Conservation (phyloP, 2,329 filamentous ascomycete species). For the Epichloe uncinata region DNA sequence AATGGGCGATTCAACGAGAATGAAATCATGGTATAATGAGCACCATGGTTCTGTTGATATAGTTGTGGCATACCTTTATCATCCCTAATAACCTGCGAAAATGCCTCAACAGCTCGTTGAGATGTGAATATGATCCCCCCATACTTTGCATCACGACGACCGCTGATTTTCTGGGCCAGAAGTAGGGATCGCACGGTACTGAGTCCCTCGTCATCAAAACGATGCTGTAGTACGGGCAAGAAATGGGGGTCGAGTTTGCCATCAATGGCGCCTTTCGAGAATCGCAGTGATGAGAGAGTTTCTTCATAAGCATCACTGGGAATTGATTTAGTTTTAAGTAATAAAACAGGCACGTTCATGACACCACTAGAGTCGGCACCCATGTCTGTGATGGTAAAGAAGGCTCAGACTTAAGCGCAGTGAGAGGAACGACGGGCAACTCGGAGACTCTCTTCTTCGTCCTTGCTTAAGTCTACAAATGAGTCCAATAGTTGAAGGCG, state of each 20-base stretch:
- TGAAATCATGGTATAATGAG: neutral
- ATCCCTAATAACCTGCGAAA: slow-evolving; percentile 47
- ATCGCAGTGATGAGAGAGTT: slow-evolving; percentile 27
- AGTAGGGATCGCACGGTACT: slow-evolving; percentile 39
- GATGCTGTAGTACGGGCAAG: slow-evolving; percentile 65
- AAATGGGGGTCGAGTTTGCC: slow-evolving; percentile 50
- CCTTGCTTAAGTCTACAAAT: neutral
- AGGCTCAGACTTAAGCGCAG: neutral
- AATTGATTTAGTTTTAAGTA: slow-evolving; percentile 65
- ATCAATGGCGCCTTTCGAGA: slow-evolving; percentile 11
- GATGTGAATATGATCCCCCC: slow-evolving; percentile 73
- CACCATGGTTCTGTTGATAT: neutral
- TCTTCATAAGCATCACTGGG: slow-evolving; percentile 63
- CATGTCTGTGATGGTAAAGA: neutral
- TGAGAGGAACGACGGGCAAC: neutral
- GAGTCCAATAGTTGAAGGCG: neutral
- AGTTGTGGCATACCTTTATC: slow-evolving; percentile 23
- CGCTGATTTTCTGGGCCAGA: slow-evolving; percentile 25
- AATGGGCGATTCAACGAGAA: neutral
- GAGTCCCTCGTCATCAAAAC: slow-evolving; percentile 47
- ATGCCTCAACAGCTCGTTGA: slow-evolving; percentile 71
- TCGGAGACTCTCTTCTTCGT: neutral
- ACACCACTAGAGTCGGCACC: neutral
- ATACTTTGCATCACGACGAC: slow-evolving; percentile 32
- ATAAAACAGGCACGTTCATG: slow-evolving; percentile 37